Evolutionary conservation across 2,329 filamentous ascomycete species (phyloP), one percentile per base, ranked within the genome.

Genomic region (Rhexocercosporidium sp.): DNA sequence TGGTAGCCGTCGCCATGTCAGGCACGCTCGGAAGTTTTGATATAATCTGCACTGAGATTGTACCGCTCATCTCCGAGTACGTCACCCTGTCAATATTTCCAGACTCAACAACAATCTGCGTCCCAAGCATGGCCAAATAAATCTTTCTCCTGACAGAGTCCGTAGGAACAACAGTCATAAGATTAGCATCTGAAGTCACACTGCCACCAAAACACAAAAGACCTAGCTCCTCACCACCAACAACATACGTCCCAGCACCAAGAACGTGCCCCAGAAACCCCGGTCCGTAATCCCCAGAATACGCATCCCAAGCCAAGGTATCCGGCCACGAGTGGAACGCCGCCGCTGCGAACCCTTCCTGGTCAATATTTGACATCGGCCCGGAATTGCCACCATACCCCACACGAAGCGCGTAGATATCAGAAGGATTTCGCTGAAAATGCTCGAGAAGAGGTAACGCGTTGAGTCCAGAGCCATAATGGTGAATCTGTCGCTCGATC

Each of bases 401-500:
- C 0, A 85, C 80, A 2, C 84, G 82, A 2, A 89, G 78, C 1
- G 84, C 78, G 65, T 88, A 84, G 7, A 81, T 75, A 70, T 85
- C 82, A 0, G 77, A 73, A 0, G 84, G 78, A 39, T 82, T 73
- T 57, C 79, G 73, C 41, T 84, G 82, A 75, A 84, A 89, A 3
- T 82, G 79, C 1, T 81, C 80, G 2, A 89, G 81, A 1, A 88
- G 77, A 1, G 86, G 84, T 0, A 87, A 80, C 0, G 85, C 81
- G 73, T 88, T 89, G 6, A 89, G 82, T 0, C 81, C 84, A 0
- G 85, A 88, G 20, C 86, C 86, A 70, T 89, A 89, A 75, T 89
- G 87, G 71, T 89, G 86, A 66, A 88, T 83, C 75, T 86, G 84
- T 4, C 82, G 77, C 68, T 83, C 81, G 20, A 81, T 79, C 8